Evolutionary conservation across 345 rosid species (phyloP).

Genomic region (Eucalyptus dawsonii): DNA sequence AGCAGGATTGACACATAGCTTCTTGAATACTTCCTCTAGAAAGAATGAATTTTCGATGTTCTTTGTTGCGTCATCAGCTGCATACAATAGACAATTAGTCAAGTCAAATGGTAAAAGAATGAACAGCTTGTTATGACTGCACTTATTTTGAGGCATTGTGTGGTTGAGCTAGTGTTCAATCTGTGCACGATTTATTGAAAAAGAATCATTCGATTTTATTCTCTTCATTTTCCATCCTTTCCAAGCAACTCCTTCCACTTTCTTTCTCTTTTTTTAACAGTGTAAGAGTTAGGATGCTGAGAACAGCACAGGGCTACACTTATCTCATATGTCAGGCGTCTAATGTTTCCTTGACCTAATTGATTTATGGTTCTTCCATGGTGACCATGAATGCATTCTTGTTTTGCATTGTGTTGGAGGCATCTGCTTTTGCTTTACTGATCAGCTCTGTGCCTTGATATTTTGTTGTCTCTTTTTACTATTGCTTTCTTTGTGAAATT

Average conservation of each 20-base stretch:
- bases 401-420: neutral
- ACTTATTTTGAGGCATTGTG: neutral
- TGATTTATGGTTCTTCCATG: neutral
- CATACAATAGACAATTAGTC: neutral
- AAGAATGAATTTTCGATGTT: neutral
- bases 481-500: neutral
- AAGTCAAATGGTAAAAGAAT: neutral
- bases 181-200: neutral
- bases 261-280: neutral
- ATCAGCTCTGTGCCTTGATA: neutral
- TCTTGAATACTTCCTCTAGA: neutral
- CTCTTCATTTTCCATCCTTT: neutral
- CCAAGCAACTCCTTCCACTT: neutral
- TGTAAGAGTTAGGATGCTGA: neutral
- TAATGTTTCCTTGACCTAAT: neutral
- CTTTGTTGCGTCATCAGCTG: neutral
- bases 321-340: neutral
- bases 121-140: neutral
- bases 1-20: neutral
- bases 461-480: neutral
- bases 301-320: neutral
- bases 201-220: neutral
- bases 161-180: neutral
- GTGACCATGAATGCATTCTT: neutral
- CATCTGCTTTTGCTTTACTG: neutral